These are phyloP conservation scores for Selenicereus undatus DNA, from an alignment of 148 eudicot species.

Conservation along the genomic window DNA sequence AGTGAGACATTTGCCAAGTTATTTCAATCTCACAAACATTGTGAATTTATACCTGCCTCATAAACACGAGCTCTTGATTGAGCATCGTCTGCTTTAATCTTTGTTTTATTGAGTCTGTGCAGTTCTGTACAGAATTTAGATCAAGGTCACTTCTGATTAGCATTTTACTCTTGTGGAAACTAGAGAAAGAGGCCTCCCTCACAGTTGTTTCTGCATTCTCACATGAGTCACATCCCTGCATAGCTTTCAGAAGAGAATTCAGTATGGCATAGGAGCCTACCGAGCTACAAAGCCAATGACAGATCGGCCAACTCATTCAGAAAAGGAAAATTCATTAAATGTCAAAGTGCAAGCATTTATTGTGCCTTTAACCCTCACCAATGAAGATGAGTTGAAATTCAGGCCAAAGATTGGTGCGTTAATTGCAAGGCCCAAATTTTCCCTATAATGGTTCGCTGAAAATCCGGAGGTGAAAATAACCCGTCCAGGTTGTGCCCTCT, in stretches of 20 bases:
- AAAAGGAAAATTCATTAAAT: conserved; percentile 12
- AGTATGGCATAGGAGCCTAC: neutral
- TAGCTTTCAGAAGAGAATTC: conserved; percentile 15
- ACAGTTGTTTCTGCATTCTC: conserved; percentile 15
- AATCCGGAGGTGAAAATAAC: conserved; percentile 8
- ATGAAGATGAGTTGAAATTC: conserved; percentile 8
- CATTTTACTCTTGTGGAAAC: conserved; percentile 30
- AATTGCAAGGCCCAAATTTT: conserved; percentile 13
- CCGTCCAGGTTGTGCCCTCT: neutral
- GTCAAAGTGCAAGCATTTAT: conserved; percentile 17
- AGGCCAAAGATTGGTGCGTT: conserved; percentile 6
- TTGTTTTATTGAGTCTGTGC: conserved; percentile 33
- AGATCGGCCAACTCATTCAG: conserved; percentile 5
- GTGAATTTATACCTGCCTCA: conserved; percentile 46
- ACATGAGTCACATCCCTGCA: conserved; percentile 34
- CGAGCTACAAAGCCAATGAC: neutral
- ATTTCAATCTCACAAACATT: neutral
- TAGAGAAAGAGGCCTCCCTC: conserved; percentile 7
- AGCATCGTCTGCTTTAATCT: conserved; percentile 48
- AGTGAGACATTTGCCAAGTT: conserved; percentile 17
- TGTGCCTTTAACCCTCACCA: conserved; percentile 1
- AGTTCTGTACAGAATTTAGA: conserved; percentile 27
- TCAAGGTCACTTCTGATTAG: conserved; percentile 31
- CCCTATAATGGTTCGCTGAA: neutral
- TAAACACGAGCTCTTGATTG: conserved; percentile 48